Conservation (phyloP, 108 stramenopile genomes). For the Nitzschia palea region DNA sequence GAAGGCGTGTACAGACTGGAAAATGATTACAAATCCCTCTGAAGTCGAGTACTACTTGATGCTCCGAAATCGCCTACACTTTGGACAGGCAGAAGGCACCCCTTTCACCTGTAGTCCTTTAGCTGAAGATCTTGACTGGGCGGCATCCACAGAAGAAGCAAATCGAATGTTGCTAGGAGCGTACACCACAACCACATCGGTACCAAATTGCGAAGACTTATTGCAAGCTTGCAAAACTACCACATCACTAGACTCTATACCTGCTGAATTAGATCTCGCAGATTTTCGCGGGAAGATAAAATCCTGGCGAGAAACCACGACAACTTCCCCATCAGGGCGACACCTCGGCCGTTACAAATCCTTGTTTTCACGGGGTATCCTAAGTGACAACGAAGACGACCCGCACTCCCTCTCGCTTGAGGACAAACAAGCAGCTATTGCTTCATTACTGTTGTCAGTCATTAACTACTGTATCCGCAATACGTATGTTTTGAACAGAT, state of each 20-base stretch:
- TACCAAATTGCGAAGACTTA: neutral
- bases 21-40: neutral
- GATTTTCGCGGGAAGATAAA: neutral
- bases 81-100: constrained; percentile 2
- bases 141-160: neutral
- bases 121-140: neutral
- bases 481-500: neutral
- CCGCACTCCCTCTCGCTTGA: neutral
- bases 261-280: neutral
- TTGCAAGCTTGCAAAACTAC: neutral
- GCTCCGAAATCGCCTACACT: neutral
- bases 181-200: neutral
- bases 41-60: constrained; percentile 1
- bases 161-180: neutral
- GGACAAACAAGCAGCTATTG: neutral
- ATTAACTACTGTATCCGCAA: neutral
- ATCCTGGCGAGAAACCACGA: neutral
- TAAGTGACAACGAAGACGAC: neutral
- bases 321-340: neutral
- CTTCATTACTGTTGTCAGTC: neutral
- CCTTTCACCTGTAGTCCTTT: neutral
- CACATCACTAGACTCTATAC: neutral
- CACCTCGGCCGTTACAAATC: neutral
- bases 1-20: neutral
- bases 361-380: neutral